Evolutionary conservation across 2,329 filamentous ascomycete genomes (phyloP).

Genomic region (Coniella lustricola): DNA sequence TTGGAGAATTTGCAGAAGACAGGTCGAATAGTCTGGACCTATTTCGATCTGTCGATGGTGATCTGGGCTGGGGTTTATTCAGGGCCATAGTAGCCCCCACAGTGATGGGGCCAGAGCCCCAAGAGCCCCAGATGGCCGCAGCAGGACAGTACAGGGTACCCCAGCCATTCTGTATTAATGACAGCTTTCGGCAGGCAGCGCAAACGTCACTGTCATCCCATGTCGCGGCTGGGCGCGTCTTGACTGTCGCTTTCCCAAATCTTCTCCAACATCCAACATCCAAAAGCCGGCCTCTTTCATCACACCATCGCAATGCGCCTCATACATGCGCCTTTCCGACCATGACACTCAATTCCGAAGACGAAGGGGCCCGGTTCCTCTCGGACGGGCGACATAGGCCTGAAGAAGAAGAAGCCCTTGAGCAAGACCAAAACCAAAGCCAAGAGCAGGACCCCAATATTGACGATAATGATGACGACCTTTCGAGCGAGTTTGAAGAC

Average conservation of each 20-base stretch:
- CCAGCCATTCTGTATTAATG: too few relatives aligned
- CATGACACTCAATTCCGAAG: conserved; percentile 24
- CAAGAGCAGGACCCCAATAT: too few relatives aligned
- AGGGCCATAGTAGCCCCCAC: too few relatives aligned
- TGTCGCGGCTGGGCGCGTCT: background rate
- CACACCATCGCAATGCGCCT: background rate
- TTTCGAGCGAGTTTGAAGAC: conserved; percentile 24
- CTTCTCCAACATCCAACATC: too few relatives aligned
- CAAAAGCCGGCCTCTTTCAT: background rate
- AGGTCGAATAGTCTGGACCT: too few relatives aligned
- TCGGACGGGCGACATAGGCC: conserved; percentile 12
- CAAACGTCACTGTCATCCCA: background rate
- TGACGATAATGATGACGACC: conserved; percentile 10
- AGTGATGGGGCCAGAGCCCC: background rate
- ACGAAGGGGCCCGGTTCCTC: conserved; percentile 19
- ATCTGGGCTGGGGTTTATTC: too few relatives aligned
- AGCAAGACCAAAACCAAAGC: too few relatives aligned
- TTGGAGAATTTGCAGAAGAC: too few relatives aligned
- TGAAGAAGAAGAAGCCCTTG: conserved; percentile 10
- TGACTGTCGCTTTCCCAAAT: background rate
- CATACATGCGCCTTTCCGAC: background rate
- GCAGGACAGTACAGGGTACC: too few relatives aligned
- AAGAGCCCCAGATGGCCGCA: too few relatives aligned
- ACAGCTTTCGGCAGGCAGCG: background rate
- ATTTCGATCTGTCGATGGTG: too few relatives aligned